Evolutionary conservation across 2,329 filamentous ascomycete species (phyloP).

Genomic region (Trichoderma lentiforme): DNA sequence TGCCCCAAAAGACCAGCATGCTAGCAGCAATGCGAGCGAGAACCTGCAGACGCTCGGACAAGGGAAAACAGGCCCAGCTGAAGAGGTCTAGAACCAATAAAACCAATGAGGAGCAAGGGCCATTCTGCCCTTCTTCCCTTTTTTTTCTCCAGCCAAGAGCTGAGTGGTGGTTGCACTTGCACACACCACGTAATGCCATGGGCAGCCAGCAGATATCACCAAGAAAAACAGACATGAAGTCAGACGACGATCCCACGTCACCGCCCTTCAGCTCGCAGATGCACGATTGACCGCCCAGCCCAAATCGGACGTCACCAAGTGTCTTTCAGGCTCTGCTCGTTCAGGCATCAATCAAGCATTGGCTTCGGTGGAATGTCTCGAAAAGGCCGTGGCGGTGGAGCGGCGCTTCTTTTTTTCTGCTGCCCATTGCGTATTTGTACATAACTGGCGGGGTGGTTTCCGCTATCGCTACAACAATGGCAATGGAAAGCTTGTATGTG

Average conservation of each 20-base stretch:
- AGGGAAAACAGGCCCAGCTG: neutral
- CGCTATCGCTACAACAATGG: neutral
- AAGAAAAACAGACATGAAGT: neutral
- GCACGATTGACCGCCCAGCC: neutral
- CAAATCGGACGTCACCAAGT: conserved; percentile 4
- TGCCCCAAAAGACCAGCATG: neutral
- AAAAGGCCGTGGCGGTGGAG: neutral
- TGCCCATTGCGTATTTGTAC: neutral
- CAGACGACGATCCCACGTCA: conserved; percentile 8
- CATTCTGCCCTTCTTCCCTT: neutral
- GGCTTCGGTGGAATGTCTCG: conserved; percentile 7
- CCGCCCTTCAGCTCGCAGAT: neutral
- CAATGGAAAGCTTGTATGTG: neutral
- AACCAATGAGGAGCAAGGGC: neutral
- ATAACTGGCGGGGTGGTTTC: neutral
- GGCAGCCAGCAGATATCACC: neutral
- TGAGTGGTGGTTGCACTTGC: neutral
- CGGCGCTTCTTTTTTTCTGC: neutral
- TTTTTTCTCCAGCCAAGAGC: neutral
- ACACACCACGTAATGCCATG: neutral
- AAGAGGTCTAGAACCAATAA: neutral
- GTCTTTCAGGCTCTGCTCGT: neutral
- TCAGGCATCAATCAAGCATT: conserved; percentile 10
- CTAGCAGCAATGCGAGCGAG: neutral
- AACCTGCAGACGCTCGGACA: neutral